Conservation (phyloP, 2,329 filamentous ascomycete species). For the Phialophora tarda region DNA sequence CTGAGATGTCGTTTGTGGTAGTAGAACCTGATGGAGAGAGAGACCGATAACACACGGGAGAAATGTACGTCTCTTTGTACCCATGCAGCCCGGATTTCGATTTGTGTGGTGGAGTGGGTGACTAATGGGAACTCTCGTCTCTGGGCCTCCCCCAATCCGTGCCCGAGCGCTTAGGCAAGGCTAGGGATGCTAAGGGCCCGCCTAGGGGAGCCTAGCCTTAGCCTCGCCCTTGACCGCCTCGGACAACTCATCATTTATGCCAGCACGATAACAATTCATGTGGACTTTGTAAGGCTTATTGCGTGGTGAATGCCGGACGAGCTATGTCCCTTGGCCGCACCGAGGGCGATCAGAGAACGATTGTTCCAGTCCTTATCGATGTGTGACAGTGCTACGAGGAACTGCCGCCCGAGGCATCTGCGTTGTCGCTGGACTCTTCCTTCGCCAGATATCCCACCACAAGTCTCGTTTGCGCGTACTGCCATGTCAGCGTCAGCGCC, state of each 20-base stretch:
- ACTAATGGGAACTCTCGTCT: conserved; percentile 22
- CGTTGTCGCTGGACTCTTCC: not conserved
- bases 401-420: not conserved
- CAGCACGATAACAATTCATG: not conserved
- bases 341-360: not conserved
- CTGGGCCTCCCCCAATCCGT: not conserved
- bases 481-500: not conserved
- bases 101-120: conserved; percentile 21
- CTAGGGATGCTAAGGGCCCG: conserved; percentile 2
- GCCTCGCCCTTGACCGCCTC: not conserved
- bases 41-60: conserved; percentile 3
- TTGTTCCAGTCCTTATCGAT: not conserved
- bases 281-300: not conserved
- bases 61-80: conserved; percentile 12
- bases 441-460: not conserved
- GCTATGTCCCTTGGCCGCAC: conserved; percentile 12
- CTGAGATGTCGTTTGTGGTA: conserved; percentile 16
- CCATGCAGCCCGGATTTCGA: not conserved
- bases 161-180: conserved; percentile 13
- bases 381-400: conserved; percentile 1
- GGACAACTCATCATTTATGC: not conserved
- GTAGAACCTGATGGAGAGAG: conserved; percentile 4
- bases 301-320: not conserved
- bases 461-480: not conserved
- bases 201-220: not conserved